phyloP scores from a whole-genome alignment of 1,139 yeast species.

The Protomyces gravidus region DNA sequence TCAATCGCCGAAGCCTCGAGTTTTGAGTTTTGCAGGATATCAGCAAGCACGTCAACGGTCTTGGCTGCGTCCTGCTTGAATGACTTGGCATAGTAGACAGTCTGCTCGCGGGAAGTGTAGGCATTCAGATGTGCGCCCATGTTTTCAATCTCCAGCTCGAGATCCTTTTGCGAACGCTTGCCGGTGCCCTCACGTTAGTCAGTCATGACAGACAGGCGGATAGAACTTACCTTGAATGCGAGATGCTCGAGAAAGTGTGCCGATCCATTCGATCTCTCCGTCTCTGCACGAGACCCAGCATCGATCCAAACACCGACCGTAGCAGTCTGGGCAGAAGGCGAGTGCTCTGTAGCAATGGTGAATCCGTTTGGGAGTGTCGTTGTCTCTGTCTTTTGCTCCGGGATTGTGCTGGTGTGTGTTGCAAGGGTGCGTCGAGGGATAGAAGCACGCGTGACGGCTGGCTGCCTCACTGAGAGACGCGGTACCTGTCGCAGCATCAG shows the following conservation, averaged over 20 bases:
- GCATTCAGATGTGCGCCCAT: slow-evolving; percentile 87
- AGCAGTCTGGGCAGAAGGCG: slow-evolving; percentile 88
- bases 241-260: slow-evolving; percentile 96
- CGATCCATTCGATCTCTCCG: slow-evolving; percentile 76
- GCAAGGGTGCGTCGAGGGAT: background rate
- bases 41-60: slow-evolving; percentile 83
- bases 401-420: background rate
- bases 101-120: slow-evolving; percentile 63
- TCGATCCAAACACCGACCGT: slow-evolving; percentile 85
- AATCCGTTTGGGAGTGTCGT: slow-evolving; percentile 75
- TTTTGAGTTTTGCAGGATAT: slow-evolving; percentile 79
- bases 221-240: slow-evolving; percentile 59
- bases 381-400: slow-evolving; percentile 47
- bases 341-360: slow-evolving; percentile 80
- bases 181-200: slow-evolving; percentile 56
- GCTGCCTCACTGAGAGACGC: background rate
- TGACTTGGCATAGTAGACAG: slow-evolving; percentile 93
- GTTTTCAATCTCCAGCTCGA: slow-evolving; percentile 91
- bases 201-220: background rate
- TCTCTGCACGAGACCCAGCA: slow-evolving; percentile 97
- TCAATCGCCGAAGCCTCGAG: slow-evolving; percentile 82
- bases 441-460: background rate
- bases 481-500: slow-evolving; percentile 1
- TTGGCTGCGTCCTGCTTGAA: slow-evolving; percentile 73
- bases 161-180: slow-evolving; percentile 70